Percentiles rank a stretch among this genome's conserved stretches.
phyloP scores from a whole-genome alignment of 75 land plant species.

The Pinus taeda region DNA sequence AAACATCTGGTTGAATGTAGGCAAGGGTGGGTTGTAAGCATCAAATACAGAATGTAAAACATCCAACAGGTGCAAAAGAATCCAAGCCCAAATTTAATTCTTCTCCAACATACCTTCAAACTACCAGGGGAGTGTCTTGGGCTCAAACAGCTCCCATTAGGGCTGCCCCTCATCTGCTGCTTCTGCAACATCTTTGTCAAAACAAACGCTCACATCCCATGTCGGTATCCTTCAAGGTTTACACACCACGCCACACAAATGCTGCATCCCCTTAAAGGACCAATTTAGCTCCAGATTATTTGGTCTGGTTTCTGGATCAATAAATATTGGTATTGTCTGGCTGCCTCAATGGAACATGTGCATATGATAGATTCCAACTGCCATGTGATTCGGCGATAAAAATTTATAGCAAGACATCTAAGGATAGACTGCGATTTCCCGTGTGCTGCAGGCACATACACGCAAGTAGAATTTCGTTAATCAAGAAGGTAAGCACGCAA shows the following conservation, averaged over 20 bases:
- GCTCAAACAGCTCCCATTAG: not conserved
- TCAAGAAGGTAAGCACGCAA: too few relatives aligned
- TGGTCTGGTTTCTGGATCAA: not conserved
- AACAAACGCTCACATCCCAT: not conserved
- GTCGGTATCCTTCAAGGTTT: not conserved
- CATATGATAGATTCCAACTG: too few relatives aligned
- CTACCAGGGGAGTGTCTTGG: not conserved
- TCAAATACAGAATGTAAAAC: slow-evolving; percentile 7
- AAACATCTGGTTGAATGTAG: slow-evolving; percentile 4
- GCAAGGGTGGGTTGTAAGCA: slow-evolving; percentile 13
- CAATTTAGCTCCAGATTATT: too few relatives aligned
- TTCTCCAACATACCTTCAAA: not conserved
- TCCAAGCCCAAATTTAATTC: not conserved
- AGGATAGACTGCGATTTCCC: too few relatives aligned
- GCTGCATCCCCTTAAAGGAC: not conserved
- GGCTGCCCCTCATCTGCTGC: not conserved
- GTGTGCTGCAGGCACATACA: too few relatives aligned
- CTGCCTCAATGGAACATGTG: too few relatives aligned
- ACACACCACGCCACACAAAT: not conserved
- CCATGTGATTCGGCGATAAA: too few relatives aligned
- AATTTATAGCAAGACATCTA: too few relatives aligned
- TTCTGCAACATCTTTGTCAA: not conserved
- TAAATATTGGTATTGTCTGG: too few relatives aligned
- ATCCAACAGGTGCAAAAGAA: slow-evolving; percentile 4
- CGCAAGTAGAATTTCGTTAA: too few relatives aligned